Conservation (phyloP, 164 flowering plant genomes). For the Stephania japonica region DNA sequence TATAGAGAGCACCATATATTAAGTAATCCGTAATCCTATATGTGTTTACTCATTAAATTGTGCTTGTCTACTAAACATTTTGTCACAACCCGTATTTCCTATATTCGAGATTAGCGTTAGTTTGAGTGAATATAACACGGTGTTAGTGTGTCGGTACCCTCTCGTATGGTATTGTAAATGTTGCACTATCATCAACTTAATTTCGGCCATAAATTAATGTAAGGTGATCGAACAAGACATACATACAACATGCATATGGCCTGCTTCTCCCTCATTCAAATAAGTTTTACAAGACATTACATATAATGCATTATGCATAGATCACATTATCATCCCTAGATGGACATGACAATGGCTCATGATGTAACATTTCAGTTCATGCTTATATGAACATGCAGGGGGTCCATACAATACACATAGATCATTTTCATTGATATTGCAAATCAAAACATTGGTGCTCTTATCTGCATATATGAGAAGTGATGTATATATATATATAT, state of each 20-base stretch:
- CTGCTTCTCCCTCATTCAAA: background rate
- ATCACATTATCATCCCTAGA: background rate
- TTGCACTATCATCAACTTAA: too few relatives aligned
- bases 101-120: too few relatives aligned
- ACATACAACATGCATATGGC: background rate
- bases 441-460: background rate
- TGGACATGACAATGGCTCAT: background rate
- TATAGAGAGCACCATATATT: too few relatives aligned
- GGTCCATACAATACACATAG: background rate
- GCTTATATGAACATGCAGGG: too few relatives aligned
- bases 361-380: background rate
- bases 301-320: background rate
- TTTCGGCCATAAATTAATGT: too few relatives aligned
- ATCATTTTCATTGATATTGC: background rate
- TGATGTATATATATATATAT: background rate
- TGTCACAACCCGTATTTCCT: too few relatives aligned
- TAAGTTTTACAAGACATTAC: background rate
- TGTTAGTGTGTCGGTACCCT: too few relatives aligned
- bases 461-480: background rate
- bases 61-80: too few relatives aligned
- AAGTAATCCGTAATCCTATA: background rate
- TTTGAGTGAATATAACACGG: too few relatives aligned
- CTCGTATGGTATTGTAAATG: too few relatives aligned
- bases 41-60: too few relatives aligned
- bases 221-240: too few relatives aligned